Conservation (phyloP, 202 grass and related monocot genomes). For the Panicum virgatum region DNA sequence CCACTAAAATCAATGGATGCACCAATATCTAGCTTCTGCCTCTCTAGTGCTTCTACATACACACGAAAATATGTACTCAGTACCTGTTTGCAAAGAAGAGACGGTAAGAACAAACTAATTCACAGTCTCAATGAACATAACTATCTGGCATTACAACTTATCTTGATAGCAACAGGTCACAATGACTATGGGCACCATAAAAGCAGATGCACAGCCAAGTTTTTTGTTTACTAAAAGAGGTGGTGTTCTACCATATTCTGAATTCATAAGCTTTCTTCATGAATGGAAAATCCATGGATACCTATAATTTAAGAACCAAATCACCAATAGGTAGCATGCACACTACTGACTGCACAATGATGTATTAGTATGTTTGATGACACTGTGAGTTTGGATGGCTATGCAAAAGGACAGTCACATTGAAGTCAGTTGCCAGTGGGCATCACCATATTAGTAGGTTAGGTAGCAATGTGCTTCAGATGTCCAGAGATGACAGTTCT, state of each 20-base stretch:
- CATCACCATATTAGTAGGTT: constrained; percentile 15
- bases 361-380: neutral
- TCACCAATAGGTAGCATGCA: neutral
- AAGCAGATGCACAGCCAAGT: constrained; percentile 3
- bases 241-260: neutral
- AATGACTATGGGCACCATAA: neutral
- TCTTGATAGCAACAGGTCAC: neutral
- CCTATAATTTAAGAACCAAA: constrained; percentile 14
- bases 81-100: constrained; percentile 50
- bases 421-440: neutral
- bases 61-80: constrained; percentile 68
- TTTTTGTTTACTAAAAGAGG: neutral
- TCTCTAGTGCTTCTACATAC: constrained; percentile 85
- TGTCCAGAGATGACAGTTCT: neutral
- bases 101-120: constrained; percentile 28
- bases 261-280: constrained; percentile 15
- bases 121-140: constrained; percentile 18
- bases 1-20: constrained; percentile 60
- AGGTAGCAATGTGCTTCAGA: neutral
- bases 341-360: neutral
- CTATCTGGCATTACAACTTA: neutral
- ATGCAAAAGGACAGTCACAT: neutral
- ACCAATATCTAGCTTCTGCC: constrained; percentile 61
- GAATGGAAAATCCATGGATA: neutral
- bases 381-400: neutral